phyloP scores from a whole-genome alignment of 1,284 basidiomycete species.

The Phellopilus nigrolimitatus region DNA sequence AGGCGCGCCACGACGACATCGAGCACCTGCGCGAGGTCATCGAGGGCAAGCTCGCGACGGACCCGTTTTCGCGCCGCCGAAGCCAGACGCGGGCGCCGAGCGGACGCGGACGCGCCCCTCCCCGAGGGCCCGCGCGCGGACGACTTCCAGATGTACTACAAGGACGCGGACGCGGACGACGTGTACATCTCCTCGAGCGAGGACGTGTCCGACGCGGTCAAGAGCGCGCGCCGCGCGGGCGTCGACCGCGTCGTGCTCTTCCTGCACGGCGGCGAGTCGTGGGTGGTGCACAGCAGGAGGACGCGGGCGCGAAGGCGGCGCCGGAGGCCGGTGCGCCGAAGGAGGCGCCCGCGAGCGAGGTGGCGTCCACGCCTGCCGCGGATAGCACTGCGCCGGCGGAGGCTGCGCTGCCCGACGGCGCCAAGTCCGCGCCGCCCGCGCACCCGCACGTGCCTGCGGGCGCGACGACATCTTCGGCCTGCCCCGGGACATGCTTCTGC shows the following conservation, averaged over 20 bases:
- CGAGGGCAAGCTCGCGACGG: slow-evolving; percentile 85
- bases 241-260: slow-evolving; percentile 89
- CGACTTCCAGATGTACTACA: slow-evolving; percentile 90
- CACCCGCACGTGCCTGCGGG: slow-evolving; percentile 33
- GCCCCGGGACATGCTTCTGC: slow-evolving; percentile 88
- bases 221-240: slow-evolving; percentile 74
- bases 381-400: slow-evolving; percentile 8
- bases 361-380: slow-evolving; percentile 30
- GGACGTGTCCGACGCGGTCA: slow-evolving; percentile 81
- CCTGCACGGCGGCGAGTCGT: slow-evolving; percentile 88
- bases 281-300: slow-evolving; percentile 66
- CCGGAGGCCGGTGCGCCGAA: slow-evolving; percentile 49
- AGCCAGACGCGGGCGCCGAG: no score
- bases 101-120: slow-evolving; percentile 26
- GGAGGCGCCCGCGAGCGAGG: slow-evolving; percentile 39
- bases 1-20: slow-evolving; percentile 91
- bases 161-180: slow-evolving; percentile 92
- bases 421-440: no score
- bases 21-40: slow-evolving; percentile 93
- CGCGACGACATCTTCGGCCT: slow-evolving; percentile 77
- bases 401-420: not conserved
- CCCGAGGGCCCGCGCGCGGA: slow-evolving; percentile 69
- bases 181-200: slow-evolving; percentile 90
- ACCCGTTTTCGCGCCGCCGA: slow-evolving; percentile 83
- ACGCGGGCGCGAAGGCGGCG: slow-evolving; percentile 48